Conservation (phyloP, 1,284 basidiomycete species). For the Boletellus deceptivus region DNA sequence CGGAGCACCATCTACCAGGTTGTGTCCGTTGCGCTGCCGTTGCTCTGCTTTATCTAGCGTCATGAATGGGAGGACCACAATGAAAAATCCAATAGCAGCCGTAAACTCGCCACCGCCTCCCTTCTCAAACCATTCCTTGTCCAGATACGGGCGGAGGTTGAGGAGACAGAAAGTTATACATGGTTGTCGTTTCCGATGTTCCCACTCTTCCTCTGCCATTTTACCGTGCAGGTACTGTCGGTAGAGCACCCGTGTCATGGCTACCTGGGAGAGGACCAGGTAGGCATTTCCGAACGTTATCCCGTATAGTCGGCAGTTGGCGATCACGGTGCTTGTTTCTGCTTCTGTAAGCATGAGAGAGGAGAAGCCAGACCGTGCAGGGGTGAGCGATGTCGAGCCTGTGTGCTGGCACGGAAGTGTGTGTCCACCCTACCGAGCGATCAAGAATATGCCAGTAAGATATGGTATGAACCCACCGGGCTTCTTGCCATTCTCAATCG, state of each 20-base stretch:
- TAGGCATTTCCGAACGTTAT: slow-evolving; percentile 54
- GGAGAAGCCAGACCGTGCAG: slow-evolving; percentile 35
- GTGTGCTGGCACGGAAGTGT: neutral
- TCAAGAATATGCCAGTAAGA: neutral
- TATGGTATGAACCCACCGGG: slow-evolving; percentile 18
- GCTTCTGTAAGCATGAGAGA: slow-evolving; percentile 27
- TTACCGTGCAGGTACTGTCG: slow-evolving; percentile 46
- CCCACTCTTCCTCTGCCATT: slow-evolving; percentile 48
- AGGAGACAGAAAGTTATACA: slow-evolving; percentile 40
- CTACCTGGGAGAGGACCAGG: slow-evolving; percentile 51
- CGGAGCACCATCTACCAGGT: slow-evolving; percentile 39
- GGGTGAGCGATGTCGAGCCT: slow-evolving; percentile 34
- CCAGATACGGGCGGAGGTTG: slow-evolving; percentile 52
- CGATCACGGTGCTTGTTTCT: slow-evolving; percentile 30
- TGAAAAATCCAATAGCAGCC: slow-evolving; percentile 45
- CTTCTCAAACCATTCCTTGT: slow-evolving; percentile 42
- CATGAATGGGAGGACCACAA: slow-evolving; percentile 49
- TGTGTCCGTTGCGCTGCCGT: neutral
- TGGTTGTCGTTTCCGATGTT: slow-evolving; percentile 48
- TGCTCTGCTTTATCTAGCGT: slow-evolving; percentile 36
- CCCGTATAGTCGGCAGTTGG: slow-evolving; percentile 40
- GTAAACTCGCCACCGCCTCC: slow-evolving; percentile 47
- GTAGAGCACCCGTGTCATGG: slow-evolving; percentile 50
- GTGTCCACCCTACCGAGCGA: neutral
- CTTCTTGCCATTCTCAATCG: slow-evolving; percentile 33